Evolutionary conservation across 2,329 filamentous ascomycete genomes (phyloP), one percentile per base, ranked within the genome.

Genomic region (Fusarium tricinctum): DNA sequence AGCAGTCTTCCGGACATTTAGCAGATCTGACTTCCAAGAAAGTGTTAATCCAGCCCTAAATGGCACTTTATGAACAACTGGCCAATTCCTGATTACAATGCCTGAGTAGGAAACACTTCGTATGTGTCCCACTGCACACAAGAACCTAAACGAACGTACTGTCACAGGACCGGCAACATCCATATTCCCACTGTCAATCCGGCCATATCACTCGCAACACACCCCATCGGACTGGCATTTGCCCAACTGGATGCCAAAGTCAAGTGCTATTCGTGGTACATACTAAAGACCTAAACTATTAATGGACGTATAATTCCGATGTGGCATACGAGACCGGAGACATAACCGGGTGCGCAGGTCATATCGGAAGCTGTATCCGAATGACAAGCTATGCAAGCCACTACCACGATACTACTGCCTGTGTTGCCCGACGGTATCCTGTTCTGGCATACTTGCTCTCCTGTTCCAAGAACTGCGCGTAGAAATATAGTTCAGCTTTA

Each of bases 361-460:
- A 55, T 62, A 13, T 60, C 55, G 33, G 40, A 53, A 44, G 28
- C 19, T 40, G 43, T 42, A 42, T 55, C 56, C 47, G 59, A 39
- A 48, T 35, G 42, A 44, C 35, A 45, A 40, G 19, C 23, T 26
- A 52, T 35, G 23, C 42, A 47, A 54, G 35, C 48, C 42, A 47
- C 48, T 55, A 3, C 35, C 43, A 22, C 33, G 22, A 22, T 22
- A 26, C 38, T 48, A 53, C 63, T 53, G 42, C 46, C 23, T 40
- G 35, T 57, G 23, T 63, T 62, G 38, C 47, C 43, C 28, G 20
- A 46, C 6, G 13, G 28, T 19, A 23, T 35, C 39, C 33, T 13
- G n/a, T 38, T n/a, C 35, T 33, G 30, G 28, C 28, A 30, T 30
- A 30, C 28, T 12, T 35, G 33, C 17, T 35, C 8, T 35, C 15